phyloP scores from a whole-genome alignment of 1,139 yeast genomes.

The Blastobotrys arbuscula region DNA sequence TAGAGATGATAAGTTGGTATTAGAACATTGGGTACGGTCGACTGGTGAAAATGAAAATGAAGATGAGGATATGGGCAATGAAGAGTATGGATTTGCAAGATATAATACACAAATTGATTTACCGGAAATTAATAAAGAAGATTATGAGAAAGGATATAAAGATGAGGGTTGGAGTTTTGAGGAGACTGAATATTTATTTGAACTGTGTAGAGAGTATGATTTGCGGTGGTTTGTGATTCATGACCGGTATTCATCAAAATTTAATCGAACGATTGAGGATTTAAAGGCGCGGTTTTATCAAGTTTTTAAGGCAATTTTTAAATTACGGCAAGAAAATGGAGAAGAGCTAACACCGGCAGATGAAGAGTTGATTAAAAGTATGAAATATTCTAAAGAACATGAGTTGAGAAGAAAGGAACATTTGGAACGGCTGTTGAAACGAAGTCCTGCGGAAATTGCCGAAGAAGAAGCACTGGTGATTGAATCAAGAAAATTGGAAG shows the following conservation, averaged over 20 bases:
- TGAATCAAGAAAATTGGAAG: constrained; percentile 88
- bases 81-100: constrained; percentile 61
- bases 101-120: constrained; percentile 65
- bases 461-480: constrained; percentile 93
- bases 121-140: constrained; percentile 64
- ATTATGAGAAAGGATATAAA: constrained; percentile 43
- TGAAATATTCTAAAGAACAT: constrained; percentile 57
- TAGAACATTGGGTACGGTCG: constrained; percentile 83
- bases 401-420: constrained; percentile 80
- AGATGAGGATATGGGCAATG: not conserved
- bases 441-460: constrained; percentile 96
- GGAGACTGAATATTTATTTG: constrained; percentile 73
- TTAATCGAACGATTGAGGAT: constrained; percentile 57
- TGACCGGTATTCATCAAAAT: constrained; percentile 51
- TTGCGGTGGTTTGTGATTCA: constrained; percentile 80
- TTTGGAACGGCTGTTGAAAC: constrained; percentile 62
- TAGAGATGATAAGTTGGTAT: constrained; percentile 43
- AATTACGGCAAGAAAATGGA: constrained; percentile 38
- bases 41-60: constrained; percentile 38
- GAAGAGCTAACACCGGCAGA: constrained; percentile 37
- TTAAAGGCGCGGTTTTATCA: constrained; percentile 74
- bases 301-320: constrained; percentile 46
- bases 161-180: constrained; percentile 58
- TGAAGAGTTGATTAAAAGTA: constrained; percentile 36
- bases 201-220: constrained; percentile 66